Conservation (phyloP, 2,329 filamentous ascomycete genomes). For the Phialophora tarda region DNA sequence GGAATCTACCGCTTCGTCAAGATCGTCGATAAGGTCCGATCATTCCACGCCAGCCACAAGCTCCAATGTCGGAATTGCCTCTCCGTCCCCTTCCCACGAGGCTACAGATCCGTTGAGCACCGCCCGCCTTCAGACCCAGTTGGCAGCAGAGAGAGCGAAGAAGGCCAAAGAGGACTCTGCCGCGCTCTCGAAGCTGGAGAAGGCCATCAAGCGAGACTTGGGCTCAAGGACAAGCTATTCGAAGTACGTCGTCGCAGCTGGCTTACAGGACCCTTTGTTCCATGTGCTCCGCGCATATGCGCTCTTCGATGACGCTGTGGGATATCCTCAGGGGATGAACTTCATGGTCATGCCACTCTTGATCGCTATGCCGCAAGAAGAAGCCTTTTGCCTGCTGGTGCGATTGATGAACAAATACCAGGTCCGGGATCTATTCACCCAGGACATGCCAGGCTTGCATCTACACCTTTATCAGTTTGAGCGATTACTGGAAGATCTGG, state of each 20-base stretch:
- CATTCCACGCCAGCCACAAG: conserved; percentile 67
- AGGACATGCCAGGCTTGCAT: conserved; percentile 96
- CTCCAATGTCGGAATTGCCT: conserved; percentile 59
- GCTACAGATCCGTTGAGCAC: conserved; percentile 62
- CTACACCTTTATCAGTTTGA: conserved; percentile 95
- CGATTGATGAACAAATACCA: conserved; percentile 97
- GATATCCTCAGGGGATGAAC: conserved; percentile 98
- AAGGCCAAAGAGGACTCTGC: conserved; percentile 78
- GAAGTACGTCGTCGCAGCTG: conserved; percentile 89
- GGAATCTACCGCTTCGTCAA: conserved; percentile 74
- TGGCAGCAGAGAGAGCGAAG: conserved; percentile 72
- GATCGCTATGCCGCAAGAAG: conserved; percentile 98
- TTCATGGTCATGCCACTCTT: conserved; percentile 95
- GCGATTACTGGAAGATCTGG: conserved; percentile 86
- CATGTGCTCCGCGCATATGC: conserved; percentile 98
- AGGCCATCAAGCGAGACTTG: conserved; percentile 86
- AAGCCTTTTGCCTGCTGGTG: conserved; percentile 92
- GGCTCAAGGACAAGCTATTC: conserved; percentile 94
- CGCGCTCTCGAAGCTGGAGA: conserved; percentile 81
- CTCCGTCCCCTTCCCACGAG: conserved; percentile 64
- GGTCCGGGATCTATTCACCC: conserved; percentile 87
- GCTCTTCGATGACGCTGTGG: conserved; percentile 89
- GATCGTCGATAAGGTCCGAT: conserved; percentile 83
- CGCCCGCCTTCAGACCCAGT: conserved; percentile 67
- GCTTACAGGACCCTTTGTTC: conserved; percentile 90